Conservation (phyloP, 1,139 yeast species). For the Taphrina sp. region DNA sequence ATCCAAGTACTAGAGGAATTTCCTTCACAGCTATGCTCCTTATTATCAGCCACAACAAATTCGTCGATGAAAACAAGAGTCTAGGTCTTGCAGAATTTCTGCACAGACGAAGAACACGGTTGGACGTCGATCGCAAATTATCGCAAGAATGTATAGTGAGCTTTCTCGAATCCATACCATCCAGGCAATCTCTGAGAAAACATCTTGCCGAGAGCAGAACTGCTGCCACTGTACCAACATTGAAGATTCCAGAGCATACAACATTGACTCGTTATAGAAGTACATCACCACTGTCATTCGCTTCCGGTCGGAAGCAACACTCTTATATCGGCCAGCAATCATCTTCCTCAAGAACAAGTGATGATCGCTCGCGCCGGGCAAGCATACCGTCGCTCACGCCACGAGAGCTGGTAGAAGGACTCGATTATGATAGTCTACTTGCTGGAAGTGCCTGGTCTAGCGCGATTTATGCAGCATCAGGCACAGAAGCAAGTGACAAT, state of each 20-base stretch:
- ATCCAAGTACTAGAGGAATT: conserved; percentile 46
- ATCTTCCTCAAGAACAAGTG: too few species aligned
- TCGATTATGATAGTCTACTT: conserved; percentile 9
- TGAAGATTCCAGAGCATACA: neutral
- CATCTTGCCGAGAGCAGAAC: neutral
- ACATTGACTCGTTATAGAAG: neutral
- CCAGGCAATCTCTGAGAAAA: neutral
- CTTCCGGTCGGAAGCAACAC: neutral
- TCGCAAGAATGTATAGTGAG: conserved; percentile 10
- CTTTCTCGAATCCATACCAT: neutral
- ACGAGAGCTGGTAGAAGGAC: neutral
- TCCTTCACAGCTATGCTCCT: conserved; percentile 22
- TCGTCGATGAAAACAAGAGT: conserved; percentile 24
- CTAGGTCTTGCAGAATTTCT: conserved; percentile 22
- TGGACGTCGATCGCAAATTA: neutral
- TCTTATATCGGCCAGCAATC: too few species aligned
- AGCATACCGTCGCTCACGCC: neutral
- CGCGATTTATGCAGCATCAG: too few species aligned
- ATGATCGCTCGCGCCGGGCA: neutral
- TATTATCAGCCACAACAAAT: conserved; percentile 21
- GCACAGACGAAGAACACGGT: conserved; percentile 14
- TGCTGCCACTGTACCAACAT: neutral
- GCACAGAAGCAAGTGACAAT: too few species aligned
- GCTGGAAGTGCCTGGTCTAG: conserved; percentile 20
- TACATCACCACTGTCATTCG: conserved; percentile 2